Conservation (phyloP, 768 basidiomycete genomes). For the Trametopsis cervina region DNA sequence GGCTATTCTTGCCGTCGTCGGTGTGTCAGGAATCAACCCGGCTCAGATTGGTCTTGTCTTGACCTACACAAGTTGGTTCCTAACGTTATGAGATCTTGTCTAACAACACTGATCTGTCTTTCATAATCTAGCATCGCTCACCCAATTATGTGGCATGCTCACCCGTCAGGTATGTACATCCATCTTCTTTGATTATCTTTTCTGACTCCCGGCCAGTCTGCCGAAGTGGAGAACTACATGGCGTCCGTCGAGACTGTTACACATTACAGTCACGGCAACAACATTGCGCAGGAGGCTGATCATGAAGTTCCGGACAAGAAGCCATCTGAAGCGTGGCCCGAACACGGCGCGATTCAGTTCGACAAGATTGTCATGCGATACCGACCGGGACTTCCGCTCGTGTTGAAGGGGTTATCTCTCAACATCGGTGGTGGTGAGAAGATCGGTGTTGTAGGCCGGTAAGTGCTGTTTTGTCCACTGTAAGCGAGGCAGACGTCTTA, state of each 20-base stretch:
- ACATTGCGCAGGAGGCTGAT: slow-evolving; percentile 58
- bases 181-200: no score
- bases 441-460: slow-evolving; percentile 69
- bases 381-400: slow-evolving; percentile 63
- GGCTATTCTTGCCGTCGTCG: slow-evolving; percentile 55
- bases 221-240: slow-evolving; percentile 70
- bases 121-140: slow-evolving; percentile 35
- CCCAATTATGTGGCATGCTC: slow-evolving; percentile 45
- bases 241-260: slow-evolving; percentile 58
- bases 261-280: slow-evolving; percentile 43
- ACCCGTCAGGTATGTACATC: slow-evolving; percentile 37
- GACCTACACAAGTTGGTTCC: slow-evolving; percentile 50
- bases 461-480: slow-evolving; percentile 5
- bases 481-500: no score
- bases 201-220: no score
- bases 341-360: slow-evolving; percentile 52
- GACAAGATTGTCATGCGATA: slow-evolving; percentile 56
- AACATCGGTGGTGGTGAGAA: slow-evolving; percentile 63
- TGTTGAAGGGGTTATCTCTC: slow-evolving; percentile 58
- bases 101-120: neutral
- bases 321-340: slow-evolving; percentile 60
- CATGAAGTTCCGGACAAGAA: slow-evolving; percentile 50
- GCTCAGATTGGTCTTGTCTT: slow-evolving; percentile 68
- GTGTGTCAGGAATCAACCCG: slow-evolving; percentile 49
- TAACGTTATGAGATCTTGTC: neutral